Evolutionary conservation across 2,329 filamentous ascomycete species (phyloP).

Genomic region (Apiospora pterosperma): DNA sequence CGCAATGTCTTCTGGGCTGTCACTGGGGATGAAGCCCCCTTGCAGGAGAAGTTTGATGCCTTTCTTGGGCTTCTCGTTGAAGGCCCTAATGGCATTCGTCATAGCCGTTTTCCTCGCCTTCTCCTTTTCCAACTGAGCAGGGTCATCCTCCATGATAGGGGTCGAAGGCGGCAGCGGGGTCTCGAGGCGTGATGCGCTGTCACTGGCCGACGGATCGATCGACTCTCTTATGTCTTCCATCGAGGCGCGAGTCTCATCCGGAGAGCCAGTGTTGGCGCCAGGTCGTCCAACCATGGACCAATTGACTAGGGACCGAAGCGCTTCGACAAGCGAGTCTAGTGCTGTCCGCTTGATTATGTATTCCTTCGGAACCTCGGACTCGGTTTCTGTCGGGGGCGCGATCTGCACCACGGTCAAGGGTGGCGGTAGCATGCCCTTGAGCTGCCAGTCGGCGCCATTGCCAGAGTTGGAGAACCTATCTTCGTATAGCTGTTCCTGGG

Average conservation of each 20-base stretch:
- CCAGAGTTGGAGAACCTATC: slow-evolving; percentile 66
- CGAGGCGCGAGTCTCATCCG: slow-evolving; percentile 52
- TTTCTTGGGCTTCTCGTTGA: slow-evolving; percentile 97
- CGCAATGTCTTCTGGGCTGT: slow-evolving; percentile 78
- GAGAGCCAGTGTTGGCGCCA: slow-evolving; percentile 52
- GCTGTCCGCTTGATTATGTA: slow-evolving; percentile 89
- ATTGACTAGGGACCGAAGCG: slow-evolving; percentile 83
- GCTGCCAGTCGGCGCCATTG: slow-evolving; percentile 74
- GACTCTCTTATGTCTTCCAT: slow-evolving; percentile 62
- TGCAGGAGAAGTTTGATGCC: slow-evolving; percentile 81
- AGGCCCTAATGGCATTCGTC: slow-evolving; percentile 81
- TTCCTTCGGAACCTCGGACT: slow-evolving; percentile 77
- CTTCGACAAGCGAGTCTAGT: slow-evolving; percentile 83
- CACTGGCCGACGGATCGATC: slow-evolving; percentile 65
- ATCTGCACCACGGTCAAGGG: slow-evolving; percentile 80
- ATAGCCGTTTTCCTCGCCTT: slow-evolving; percentile 93
- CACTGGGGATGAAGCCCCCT: slow-evolving; percentile 82
- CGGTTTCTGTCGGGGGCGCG: slow-evolving; percentile 52
- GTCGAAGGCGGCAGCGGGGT: slow-evolving; percentile 61
- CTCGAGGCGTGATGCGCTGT: slow-evolving; percentile 60
- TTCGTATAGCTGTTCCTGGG: slow-evolving; percentile 83
- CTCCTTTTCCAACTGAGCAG: slow-evolving; percentile 87
- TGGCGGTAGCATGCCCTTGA: slow-evolving; percentile 79
- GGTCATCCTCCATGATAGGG: slow-evolving; percentile 79
- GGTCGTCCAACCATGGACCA: slow-evolving; percentile 72